A percentile compares a stretch with the other conserved stretches of the same genome.
phyloP scores from a whole-genome alignment of 2,329 filamentous ascomycete species.

The Purpureocillium lavendulum region DNA sequence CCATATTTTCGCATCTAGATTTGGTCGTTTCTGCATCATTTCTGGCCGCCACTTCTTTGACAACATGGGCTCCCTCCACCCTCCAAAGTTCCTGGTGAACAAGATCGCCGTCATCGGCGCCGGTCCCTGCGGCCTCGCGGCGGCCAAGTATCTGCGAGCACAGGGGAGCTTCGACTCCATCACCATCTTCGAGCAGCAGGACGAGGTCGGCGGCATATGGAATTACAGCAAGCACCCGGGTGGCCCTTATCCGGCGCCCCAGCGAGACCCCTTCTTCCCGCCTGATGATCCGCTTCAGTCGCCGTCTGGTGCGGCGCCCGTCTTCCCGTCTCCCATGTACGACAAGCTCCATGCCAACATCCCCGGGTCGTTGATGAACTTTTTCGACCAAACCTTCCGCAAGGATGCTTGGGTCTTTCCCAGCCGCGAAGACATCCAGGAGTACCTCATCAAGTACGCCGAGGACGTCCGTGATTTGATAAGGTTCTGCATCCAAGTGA shows the following conservation, averaged over 20 bases:
- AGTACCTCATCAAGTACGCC: conserved; percentile 68
- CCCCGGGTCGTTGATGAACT: conserved; percentile 72
- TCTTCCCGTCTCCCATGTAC: conserved; percentile 81
- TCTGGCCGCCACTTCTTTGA: not conserved
- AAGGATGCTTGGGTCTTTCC: conserved; percentile 65
- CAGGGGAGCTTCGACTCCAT: conserved; percentile 61
- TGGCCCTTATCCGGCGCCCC: conserved; percentile 51
- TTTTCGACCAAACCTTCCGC: conserved; percentile 61
- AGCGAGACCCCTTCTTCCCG: conserved; percentile 55
- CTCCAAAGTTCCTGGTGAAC: conserved; percentile 38
- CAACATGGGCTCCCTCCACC: conserved; percentile 20
- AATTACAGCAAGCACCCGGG: conserved; percentile 55
- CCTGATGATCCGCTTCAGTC: conserved; percentile 55
- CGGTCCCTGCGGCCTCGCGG: conserved; percentile 69
- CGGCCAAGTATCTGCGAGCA: conserved; percentile 71
- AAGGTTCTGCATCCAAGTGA: conserved; percentile 61
- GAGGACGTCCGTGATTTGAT: conserved; percentile 59
- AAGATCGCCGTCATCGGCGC: conserved; percentile 74
- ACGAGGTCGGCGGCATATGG: conserved; percentile 76
- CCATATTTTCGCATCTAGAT: too few relatives aligned
- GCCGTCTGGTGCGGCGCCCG: conserved; percentile 30
- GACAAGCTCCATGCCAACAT: conserved; percentile 81
- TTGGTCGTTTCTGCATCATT: too few relatives aligned
- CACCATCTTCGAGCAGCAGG: conserved; percentile 74
- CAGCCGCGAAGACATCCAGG: conserved; percentile 57